Conservation (phyloP, 306 rosid genomes). For the Abrus pulchellus region DNA sequence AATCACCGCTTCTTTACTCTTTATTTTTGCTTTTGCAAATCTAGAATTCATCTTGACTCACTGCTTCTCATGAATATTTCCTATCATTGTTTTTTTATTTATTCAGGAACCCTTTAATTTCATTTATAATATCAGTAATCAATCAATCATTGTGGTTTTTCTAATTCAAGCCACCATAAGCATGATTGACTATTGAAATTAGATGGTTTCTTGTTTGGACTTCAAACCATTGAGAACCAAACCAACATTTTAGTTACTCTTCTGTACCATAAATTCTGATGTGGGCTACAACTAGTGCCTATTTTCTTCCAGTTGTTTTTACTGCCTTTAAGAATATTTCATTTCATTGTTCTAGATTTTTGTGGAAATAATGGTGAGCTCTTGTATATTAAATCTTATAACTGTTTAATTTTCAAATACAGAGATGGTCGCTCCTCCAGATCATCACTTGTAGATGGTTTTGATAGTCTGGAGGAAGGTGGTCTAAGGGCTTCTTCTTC, state of each 20-base stretch:
- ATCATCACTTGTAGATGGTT: conserved; percentile 68
- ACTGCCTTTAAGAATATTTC: conserved; percentile 17
- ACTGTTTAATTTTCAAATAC: conserved; percentile 47
- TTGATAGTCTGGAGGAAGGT: conserved; percentile 92
- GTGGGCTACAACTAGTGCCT: conserved; percentile 18
- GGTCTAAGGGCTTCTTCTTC: conserved; percentile 82
- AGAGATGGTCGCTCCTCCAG: conserved; percentile 85
- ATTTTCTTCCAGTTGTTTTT: conserved; percentile 13
- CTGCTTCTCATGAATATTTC: conserved; percentile 17
- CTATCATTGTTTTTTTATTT: not conserved
- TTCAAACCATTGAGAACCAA: conserved; percentile 31
- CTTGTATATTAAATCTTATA: conserved; percentile 21
- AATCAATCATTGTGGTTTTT: conserved; percentile 29
- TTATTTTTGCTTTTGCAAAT: conserved; percentile 7
- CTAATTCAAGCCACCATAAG: not conserved
- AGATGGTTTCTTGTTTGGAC: conserved; percentile 26
- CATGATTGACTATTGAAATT: conserved; percentile 34
- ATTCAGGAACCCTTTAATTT: not conserved
- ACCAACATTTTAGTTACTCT: not conserved
- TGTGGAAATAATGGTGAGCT: not conserved
- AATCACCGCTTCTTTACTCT: not conserved
- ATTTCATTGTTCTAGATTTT: not conserved
- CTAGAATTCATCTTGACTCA: conserved; percentile 10
- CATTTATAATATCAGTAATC: not conserved
- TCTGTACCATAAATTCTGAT: not conserved